Percentiles rank a stretch among this genome's conserved stretches.
Evolutionary conservation across 2,329 filamentous ascomycete species (phyloP).

Genomic region (Teratosphaeria viscida): DNA sequence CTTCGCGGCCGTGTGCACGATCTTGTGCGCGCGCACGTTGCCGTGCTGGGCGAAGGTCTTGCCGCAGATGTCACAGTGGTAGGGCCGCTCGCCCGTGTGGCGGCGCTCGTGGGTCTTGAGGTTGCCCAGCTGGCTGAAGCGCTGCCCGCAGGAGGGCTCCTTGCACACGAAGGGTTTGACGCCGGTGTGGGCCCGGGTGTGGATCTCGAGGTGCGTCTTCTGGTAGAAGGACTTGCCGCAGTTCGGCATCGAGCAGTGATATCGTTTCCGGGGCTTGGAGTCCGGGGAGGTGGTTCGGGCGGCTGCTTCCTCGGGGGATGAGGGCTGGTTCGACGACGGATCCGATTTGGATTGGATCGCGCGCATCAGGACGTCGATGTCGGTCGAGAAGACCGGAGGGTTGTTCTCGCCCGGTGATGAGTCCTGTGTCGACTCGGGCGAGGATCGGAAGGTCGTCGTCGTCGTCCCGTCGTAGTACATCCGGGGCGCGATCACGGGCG

Average conservation of each 20-base stretch:
- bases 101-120: conserved; percentile 83
- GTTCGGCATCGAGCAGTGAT: conserved; percentile 60
- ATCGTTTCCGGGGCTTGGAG: conserved; percentile 47
- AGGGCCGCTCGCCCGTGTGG: conserved; percentile 81
- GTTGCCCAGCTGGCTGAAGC: conserved; percentile 85
- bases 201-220: conserved; percentile 87
- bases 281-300: not conserved
- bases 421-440: conserved; percentile 34
- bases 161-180: conserved; percentile 83
- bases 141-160: conserved; percentile 60
- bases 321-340: not conserved
- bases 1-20: conserved; percentile 67
- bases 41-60: conserved; percentile 78
- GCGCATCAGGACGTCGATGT: conserved; percentile 81
- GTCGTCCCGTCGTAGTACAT: conserved; percentile 24
- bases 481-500: conserved; percentile 32
- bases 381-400: conserved; percentile 58
- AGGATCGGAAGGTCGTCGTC: not conserved
- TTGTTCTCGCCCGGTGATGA: conserved; percentile 26
- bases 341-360: conserved; percentile 59
- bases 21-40: conserved; percentile 74
- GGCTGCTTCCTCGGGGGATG: not conserved
- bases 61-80: conserved; percentile 65
- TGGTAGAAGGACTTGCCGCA: conserved; percentile 80
- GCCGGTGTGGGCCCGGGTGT: conserved; percentile 78